Evolutionary conservation across 345 rosid species (phyloP).

Genomic region (Cardamine occulta): DNA sequence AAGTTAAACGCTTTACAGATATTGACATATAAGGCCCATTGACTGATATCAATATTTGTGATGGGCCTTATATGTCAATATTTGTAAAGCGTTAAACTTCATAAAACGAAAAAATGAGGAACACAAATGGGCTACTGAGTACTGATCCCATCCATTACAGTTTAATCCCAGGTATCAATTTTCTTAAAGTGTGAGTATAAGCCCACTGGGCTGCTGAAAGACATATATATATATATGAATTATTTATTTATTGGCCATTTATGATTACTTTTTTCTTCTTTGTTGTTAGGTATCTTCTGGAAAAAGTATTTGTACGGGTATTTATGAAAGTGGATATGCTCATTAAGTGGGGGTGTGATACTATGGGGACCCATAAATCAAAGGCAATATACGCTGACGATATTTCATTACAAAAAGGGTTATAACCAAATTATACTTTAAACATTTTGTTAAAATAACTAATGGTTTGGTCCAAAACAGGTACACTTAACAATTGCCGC

Average conservation of each 20-base stretch:
- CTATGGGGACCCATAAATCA: slow-evolving; percentile 38
- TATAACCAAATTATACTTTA: slow-evolving; percentile 19
- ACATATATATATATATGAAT: not conserved
- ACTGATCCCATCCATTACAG: not conserved
- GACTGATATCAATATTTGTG: too few relatives aligned
- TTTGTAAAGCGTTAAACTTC: too few relatives aligned
- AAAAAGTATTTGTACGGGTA: slow-evolving; percentile 18
- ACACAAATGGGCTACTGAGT: slow-evolving; percentile 2
- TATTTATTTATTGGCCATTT: not conserved
- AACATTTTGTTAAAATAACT: not conserved
- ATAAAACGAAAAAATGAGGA: too few relatives aligned
- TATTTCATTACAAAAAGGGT: slow-evolving; percentile 25
- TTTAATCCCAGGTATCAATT: not conserved
- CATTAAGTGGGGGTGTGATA: slow-evolving; percentile 34
- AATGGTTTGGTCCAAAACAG: slow-evolving; percentile 39
- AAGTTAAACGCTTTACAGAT: too few relatives aligned
- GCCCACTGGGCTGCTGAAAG: slow-evolving; percentile 18
- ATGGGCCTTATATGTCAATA: too few relatives aligned
- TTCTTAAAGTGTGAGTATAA: not conserved
- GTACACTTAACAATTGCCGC: slow-evolving; percentile 27
- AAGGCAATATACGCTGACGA: slow-evolving; percentile 38
- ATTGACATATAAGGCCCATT: too few relatives aligned
- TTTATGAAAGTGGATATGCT: slow-evolving; percentile 32
- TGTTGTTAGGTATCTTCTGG: not conserved
- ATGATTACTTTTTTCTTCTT: not conserved